Evolutionary conservation across 2,329 filamentous ascomycete genomes (phyloP).

Genomic region (Metarhizium robertsii): DNA sequence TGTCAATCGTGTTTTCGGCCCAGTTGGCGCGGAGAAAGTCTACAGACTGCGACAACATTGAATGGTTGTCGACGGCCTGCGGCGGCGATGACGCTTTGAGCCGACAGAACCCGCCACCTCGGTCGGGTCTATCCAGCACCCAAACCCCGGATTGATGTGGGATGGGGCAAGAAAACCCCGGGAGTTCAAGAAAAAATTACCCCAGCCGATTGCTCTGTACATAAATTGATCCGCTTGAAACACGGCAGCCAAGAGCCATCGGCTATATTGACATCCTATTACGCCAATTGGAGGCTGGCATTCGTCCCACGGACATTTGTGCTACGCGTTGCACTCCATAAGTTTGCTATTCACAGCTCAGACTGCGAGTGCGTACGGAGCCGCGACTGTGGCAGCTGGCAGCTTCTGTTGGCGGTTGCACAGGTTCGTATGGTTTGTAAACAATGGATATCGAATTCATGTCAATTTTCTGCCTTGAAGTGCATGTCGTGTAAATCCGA

Average conservation of each 20-base stretch:
- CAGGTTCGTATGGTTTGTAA: background rate
- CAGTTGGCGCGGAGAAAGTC: background rate
- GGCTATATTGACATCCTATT: too few species aligned
- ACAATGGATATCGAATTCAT: background rate
- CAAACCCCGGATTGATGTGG: too few species aligned
- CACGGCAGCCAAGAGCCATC: too few species aligned
- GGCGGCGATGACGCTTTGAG: slow-evolving; percentile 15
- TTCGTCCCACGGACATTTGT: too few species aligned
- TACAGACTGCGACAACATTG: background rate
- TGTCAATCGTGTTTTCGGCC: background rate
- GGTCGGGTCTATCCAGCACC: too few species aligned
- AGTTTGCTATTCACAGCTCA: background rate
- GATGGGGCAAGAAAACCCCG: too few species aligned
- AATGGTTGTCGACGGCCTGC: slow-evolving; percentile 7
- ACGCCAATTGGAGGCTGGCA: too few species aligned
- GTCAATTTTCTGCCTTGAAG: background rate
- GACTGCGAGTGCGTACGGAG: background rate
- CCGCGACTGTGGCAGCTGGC: background rate
- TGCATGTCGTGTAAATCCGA: too few species aligned
- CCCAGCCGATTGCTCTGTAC: too few species aligned
- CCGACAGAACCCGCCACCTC: slow-evolving; percentile 21
- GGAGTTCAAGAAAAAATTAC: too few species aligned
- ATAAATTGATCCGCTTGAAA: too few species aligned
- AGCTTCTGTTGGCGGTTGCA: background rate
- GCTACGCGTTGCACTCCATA: too few species aligned